Evolutionary conservation across 441 rosid species (phyloP).

Genomic region (Eutrema salsugineum): DNA sequence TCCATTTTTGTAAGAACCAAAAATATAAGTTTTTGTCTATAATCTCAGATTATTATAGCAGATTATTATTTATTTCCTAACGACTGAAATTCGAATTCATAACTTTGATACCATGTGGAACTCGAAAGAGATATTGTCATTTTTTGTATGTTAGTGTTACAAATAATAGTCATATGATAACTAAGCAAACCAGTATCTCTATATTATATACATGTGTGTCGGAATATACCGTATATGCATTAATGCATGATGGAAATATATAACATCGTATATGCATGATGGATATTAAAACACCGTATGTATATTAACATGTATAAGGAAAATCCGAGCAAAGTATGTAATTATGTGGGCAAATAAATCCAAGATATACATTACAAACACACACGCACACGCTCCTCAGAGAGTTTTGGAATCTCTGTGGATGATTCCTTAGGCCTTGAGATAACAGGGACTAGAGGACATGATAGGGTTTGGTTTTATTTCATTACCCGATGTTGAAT

Average conservation of each 20-base stretch:
- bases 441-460: constrained; percentile 24
- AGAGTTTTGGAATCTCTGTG: background rate
- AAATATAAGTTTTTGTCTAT: background rate
- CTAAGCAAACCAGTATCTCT: background rate
- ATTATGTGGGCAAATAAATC: background rate
- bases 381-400: background rate
- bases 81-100: background rate
- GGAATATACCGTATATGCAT: background rate
- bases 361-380: background rate
- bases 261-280: background rate
- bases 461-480: constrained; percentile 6
- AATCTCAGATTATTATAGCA: background rate
- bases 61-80: background rate
- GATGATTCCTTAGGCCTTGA: constrained; percentile 18
- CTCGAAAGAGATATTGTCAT: background rate
- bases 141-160: background rate
- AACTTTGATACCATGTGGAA: background rate
- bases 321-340: background rate
- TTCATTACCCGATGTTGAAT: constrained; percentile 12
- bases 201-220: too few relatives aligned
- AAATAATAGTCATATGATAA: too few relatives aligned
- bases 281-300: background rate
- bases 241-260: too few relatives aligned
- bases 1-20: background rate
- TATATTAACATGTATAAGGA: too few relatives aligned